phyloP scores from a whole-genome alignment of 2,329 filamentous ascomycete genomes.

The Colletotrichum kahawae region DNA sequence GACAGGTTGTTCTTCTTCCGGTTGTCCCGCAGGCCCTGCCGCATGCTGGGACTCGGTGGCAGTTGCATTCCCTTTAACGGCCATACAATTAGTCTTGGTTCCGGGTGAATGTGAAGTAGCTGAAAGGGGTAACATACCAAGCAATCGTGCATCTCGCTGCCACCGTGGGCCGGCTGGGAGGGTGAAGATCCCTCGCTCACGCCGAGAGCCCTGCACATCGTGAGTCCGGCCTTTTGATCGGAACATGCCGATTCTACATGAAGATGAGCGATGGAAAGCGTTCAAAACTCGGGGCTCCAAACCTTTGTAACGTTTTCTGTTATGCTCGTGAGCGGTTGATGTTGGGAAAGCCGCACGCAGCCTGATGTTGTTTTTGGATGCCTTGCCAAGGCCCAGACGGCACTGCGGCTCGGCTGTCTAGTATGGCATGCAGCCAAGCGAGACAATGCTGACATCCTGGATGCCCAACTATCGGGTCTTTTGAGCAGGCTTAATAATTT shows the following conservation, averaged over 20 bases:
- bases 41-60: fast-evolving
- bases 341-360: background rate
- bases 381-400: background rate
- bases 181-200: background rate
- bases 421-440: background rate
- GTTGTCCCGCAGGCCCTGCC: fast-evolving
- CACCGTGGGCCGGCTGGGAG: background rate
- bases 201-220: background rate
- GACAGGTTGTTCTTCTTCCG: background rate
- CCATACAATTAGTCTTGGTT: background rate
- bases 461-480: background rate
- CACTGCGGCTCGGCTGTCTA: background rate
- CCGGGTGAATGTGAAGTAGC: fast-evolving
- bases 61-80: background rate
- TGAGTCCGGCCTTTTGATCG: background rate
- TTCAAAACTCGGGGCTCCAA: fast-evolving
- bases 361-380: background rate
- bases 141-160: background rate
- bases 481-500: background rate
- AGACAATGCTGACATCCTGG: background rate
- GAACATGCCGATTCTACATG: fast-evolving
- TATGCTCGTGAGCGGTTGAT: background rate
- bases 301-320: background rate
- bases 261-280: fast-evolving
- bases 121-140: fast-evolving